Evolutionary conservation across 2,329 filamentous ascomycete species (phyloP).

Genomic region (Aspergillus tanneri): DNA sequence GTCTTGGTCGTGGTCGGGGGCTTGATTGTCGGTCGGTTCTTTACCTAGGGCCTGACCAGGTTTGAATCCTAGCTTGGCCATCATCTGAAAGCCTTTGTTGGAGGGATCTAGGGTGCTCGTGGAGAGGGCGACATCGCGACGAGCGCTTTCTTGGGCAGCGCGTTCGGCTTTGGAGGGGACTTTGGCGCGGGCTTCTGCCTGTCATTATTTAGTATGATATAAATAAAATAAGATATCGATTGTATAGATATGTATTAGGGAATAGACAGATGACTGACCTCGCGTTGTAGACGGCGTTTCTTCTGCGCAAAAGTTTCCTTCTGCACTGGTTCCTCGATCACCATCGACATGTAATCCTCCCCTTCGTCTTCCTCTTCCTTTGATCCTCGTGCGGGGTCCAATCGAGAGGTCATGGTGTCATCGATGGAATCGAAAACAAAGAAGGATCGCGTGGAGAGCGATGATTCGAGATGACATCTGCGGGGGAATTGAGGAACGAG

Average conservation of each 20-base stretch:
- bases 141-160: constrained; percentile 68
- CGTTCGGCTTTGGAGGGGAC: constrained; percentile 77
- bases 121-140: constrained; percentile 72
- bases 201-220: not conserved
- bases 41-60: constrained; percentile 72
- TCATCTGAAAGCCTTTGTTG: constrained; percentile 92
- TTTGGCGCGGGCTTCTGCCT: constrained; percentile 66
- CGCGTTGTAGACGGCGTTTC: constrained; percentile 54
- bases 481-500: too few species aligned
- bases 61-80: constrained; percentile 92
- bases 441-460: too few species aligned
- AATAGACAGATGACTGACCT: constrained; percentile 33
- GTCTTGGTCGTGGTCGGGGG: too few species aligned
- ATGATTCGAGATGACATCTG: too few species aligned
- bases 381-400: constrained; percentile 11
- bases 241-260: constrained; percentile 35
- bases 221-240: constrained; percentile 10
- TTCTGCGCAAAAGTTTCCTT: constrained; percentile 65
- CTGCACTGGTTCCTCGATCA: constrained; percentile 66
- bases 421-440: not conserved
- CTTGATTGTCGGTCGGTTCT: constrained; percentile 30
- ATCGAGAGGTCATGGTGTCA: constrained; percentile 9
- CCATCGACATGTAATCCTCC: constrained; percentile 96
- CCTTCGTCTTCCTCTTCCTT: constrained; percentile 56
- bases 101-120: constrained; percentile 69